phyloP scores from a whole-genome alignment of 352 stramenopile genomes.

The Globisporangium lucens region DNA sequence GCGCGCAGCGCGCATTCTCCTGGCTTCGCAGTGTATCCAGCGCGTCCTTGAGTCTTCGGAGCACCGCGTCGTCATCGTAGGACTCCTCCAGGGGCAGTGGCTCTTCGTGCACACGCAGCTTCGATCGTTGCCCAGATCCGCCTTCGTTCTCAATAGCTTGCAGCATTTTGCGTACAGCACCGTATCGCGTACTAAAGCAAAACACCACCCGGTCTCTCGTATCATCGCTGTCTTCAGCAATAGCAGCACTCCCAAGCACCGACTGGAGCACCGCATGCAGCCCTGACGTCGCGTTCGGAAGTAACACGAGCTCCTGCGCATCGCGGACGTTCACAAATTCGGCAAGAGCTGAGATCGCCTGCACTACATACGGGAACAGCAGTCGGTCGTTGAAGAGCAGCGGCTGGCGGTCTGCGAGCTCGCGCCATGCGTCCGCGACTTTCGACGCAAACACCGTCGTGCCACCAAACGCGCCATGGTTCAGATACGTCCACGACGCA shows the following conservation, averaged over 20 bases:
- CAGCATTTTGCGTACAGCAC: slow-evolving; percentile 92
- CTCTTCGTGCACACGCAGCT: slow-evolving; percentile 49
- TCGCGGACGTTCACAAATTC: slow-evolving; percentile 52
- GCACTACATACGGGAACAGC: slow-evolving; percentile 87
- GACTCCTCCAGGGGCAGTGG: slow-evolving; percentile 62
- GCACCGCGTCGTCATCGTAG: slow-evolving; percentile 50
- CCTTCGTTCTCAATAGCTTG: slow-evolving; percentile 27
- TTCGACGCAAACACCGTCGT: slow-evolving; percentile 61
- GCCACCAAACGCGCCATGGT: slow-evolving; percentile 93
- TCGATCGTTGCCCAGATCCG: background rate
- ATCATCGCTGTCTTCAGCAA: background rate
- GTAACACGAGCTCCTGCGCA: slow-evolving; percentile 62
- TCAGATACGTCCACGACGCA: slow-evolving; percentile 88
- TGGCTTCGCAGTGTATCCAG: slow-evolving; percentile 25
- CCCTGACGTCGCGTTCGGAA: slow-evolving; percentile 88
- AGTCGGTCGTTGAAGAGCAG: slow-evolving; percentile 91
- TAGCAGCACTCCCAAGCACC: slow-evolving; percentile 22
- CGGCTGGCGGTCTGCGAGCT: slow-evolving; percentile 83
- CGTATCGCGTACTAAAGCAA: slow-evolving; percentile 86
- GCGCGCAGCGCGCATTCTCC: slow-evolving; percentile 34
- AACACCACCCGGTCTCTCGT: slow-evolving; percentile 42
- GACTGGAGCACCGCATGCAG: slow-evolving; percentile 85
- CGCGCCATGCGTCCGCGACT: slow-evolving; percentile 75
- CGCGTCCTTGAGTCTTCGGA: slow-evolving; percentile 31
- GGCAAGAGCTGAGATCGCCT: slow-evolving; percentile 74